Evolutionary conservation across 352 stramenopile genomes (phyloP).

Genomic region (Phytophthora kernoviae): DNA sequence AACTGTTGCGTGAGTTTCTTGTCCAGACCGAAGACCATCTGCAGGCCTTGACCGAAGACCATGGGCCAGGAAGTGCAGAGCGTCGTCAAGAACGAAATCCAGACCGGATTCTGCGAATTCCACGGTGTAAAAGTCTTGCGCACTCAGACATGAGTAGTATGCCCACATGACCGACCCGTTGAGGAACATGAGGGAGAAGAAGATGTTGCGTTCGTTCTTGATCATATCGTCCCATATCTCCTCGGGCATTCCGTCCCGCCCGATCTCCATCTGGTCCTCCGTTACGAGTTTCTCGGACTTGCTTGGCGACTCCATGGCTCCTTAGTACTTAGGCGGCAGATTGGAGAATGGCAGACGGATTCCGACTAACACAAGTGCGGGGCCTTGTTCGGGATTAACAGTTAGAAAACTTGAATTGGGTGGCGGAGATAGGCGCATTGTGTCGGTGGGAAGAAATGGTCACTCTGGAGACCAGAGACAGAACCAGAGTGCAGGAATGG

Average conservation of each 20-base stretch:
- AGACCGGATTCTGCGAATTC: conserved; percentile 47
- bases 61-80: conserved; percentile 54
- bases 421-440: too few relatives aligned
- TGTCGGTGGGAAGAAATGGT: too few relatives aligned
- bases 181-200: conserved; percentile 64
- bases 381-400: too few relatives aligned
- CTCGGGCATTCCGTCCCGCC: conserved; percentile 42
- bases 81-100: conserved; percentile 60
- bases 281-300: conserved; percentile 42
- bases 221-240: conserved; percentile 57
- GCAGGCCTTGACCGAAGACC: conserved; percentile 41
- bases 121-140: conserved; percentile 53
- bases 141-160: conserved; percentile 69
- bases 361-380: too few relatives aligned
- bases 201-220: conserved; percentile 45
- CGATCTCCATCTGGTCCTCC: conserved; percentile 24
- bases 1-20: conserved; percentile 44
- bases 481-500: too few relatives aligned
- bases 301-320: conserved; percentile 22
- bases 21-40: conserved; percentile 53
- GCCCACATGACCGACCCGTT: conserved; percentile 66
- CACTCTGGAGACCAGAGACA: too few relatives aligned
- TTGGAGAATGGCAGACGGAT: too few relatives aligned
- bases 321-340: too few relatives aligned
- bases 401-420: too few relatives aligned